Base-by-base conservation (phyloP, 2,329 filamentous ascomycete genomes). In the Didymella pinodella region DNA sequence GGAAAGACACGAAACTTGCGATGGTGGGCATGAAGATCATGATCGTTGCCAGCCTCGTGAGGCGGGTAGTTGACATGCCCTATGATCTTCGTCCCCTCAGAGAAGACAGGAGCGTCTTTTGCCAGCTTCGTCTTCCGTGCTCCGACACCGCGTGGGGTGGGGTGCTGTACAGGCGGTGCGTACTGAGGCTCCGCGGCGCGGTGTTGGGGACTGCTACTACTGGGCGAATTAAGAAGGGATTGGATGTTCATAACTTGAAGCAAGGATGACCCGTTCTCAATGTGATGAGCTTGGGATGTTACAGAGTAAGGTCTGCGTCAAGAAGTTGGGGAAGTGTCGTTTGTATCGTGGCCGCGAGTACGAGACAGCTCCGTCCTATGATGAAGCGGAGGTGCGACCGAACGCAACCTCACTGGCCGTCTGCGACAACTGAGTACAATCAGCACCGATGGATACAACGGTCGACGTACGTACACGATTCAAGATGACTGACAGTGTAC, bases 11-110 rank as follows among this genome's bases (percentile, higher is more conserved):
- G 81, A 71, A 90, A 94, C 38, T 80, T 81, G 38, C 80, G 78
- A 61, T 95, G 85, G 63, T 88, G 82, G 14, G 79, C 78, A 10
- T 83, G 78, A 16, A 90, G 81, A 22, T 80, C 74, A 25, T 84
- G 81, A 63, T 90, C 85, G 14, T 77, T 71, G 18, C 60, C 70
- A 44, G 84, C 80, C 71, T 97, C 91, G 71, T 86, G 89, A 0
- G 93, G 91, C 18, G 84, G 85, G 71, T 89, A 97, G 72, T 89
- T 89, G 65, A 96, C 82, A 28, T 84, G 79, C 3, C 90, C 91
- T 62, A 87, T 86, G 31, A 86, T 81, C 58, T 84, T 83, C 46
- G 64, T 66, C 16, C 85, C 86, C 67, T 85, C 86, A 28, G 82
- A 81, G 72, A 90, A 88, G 7, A 89, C 78, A 0, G 86, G 83